phyloP scores from a whole-genome alignment of 768 basidiomycete species.

The Collybiopsis luxurians region DNA sequence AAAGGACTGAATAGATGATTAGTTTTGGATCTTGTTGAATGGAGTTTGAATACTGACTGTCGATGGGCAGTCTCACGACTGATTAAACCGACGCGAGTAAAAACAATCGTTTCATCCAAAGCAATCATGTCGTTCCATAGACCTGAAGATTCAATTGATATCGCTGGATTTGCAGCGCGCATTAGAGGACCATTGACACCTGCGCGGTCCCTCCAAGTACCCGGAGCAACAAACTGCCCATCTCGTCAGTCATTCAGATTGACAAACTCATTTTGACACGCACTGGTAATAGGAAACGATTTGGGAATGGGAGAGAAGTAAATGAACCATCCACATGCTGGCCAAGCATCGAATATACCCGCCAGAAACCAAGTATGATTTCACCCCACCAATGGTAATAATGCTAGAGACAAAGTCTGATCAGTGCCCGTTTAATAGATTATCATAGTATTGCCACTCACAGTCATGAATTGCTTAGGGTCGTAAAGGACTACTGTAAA shows the following conservation, averaged over 20 bases:
- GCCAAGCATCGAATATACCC: constrained; percentile 31
- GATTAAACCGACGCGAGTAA: constrained; percentile 57
- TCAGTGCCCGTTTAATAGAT: not conserved
- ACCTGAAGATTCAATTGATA: constrained; percentile 52
- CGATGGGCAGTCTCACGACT: constrained; percentile 63
- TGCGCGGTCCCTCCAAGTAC: constrained; percentile 58
- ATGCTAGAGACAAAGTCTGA: constrained; percentile 26
- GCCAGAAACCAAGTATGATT: constrained; percentile 40
- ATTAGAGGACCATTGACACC: constrained; percentile 63
- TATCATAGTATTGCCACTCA: constrained; percentile 8
- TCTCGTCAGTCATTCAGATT: too few species aligned
- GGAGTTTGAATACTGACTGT: constrained; percentile 24
- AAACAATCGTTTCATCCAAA: constrained; percentile 48
- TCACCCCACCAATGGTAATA: constrained; percentile 49
- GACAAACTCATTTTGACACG: constrained; percentile 12
- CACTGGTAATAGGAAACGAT: constrained; percentile 35
- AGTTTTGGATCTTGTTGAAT: constrained; percentile 3
- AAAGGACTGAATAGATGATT: constrained; percentile 25
- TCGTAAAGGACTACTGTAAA: constrained; percentile 23
- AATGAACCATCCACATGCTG: constrained; percentile 1
- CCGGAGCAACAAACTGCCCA: constrained; percentile 23
- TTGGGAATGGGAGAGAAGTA: constrained; percentile 15
- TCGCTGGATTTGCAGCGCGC: constrained; percentile 59
- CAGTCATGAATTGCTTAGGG: constrained; percentile 21
- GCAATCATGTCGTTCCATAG: constrained; percentile 63